Evolutionary conservation across 352 stramenopile species (phyloP).

Genomic region (Globisporangium apiculatum): DNA sequence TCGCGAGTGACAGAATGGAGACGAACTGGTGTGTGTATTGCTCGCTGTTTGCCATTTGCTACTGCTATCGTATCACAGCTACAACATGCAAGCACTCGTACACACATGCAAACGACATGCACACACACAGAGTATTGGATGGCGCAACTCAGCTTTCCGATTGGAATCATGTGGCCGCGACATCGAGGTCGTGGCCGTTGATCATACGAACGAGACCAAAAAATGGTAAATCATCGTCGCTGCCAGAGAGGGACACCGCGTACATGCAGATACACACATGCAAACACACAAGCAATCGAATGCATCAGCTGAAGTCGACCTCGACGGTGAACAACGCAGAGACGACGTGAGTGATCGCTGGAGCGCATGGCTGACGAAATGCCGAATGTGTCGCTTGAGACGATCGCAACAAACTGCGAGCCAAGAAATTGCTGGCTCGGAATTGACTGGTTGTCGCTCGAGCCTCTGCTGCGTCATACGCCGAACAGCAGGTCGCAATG

Average conservation of each 20-base stretch:
- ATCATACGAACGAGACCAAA: constrained; percentile 65
- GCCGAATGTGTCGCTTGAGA: neutral
- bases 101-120: constrained; percentile 1
- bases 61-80: too few species aligned
- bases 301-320: neutral
- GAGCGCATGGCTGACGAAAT: neutral
- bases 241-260: constrained; percentile 5
- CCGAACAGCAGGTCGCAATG: too few species aligned
- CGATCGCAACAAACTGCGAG: neutral
- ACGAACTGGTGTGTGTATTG: too few species aligned
- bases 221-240: constrained; percentile 61
- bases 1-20: too few species aligned
- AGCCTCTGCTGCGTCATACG: too few species aligned
- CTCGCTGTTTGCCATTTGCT: too few species aligned
- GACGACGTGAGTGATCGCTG: too few species aligned
- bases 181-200: constrained; percentile 6
- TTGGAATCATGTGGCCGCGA: constrained; percentile 35
- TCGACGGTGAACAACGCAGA: too few species aligned
- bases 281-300: neutral
- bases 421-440: neutral
- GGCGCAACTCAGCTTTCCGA: constrained; percentile 48
- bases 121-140: neutral
- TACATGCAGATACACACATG: neutral
- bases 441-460: neutral
- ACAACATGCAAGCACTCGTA: neutral